These are phyloP conservation scores for Globisporangium iwayamae DNA, from an alignment of 352 stramenopile species.

Conservation along the genomic window DNA sequence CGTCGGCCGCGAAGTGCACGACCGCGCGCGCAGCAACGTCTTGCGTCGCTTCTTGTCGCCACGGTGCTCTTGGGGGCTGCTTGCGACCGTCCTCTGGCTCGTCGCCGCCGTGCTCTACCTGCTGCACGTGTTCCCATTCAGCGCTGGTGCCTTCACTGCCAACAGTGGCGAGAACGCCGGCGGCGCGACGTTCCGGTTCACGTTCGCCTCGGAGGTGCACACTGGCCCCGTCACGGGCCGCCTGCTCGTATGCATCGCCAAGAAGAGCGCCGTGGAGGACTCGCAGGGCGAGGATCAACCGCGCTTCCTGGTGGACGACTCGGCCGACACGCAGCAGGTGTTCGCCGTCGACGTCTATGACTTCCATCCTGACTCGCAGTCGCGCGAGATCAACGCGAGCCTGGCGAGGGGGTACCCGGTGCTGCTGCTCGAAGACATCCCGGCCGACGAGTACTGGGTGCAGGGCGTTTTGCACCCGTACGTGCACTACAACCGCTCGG, in stretches of 20 bases:
- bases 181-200: slow-evolving; percentile 22
- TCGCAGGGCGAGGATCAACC: slow-evolving; percentile 30
- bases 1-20: background rate
- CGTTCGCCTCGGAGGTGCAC: slow-evolving; percentile 24
- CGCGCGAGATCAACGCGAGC: slow-evolving; percentile 30
- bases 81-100: slow-evolving; percentile 13
- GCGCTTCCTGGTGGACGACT: slow-evolving; percentile 36
- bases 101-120: slow-evolving; percentile 7
- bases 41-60: slow-evolving; percentile 5
- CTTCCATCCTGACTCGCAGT: slow-evolving; percentile 25
- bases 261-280: slow-evolving; percentile 31
- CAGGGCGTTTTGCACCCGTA: slow-evolving; percentile 40
- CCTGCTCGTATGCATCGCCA: slow-evolving; percentile 36
- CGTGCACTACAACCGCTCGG: slow-evolving; percentile 42
- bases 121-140: slow-evolving; percentile 5
- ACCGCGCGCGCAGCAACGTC: background rate
- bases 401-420: slow-evolving; percentile 28
- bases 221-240: slow-evolving; percentile 31
- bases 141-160: background rate
- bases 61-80: slow-evolving; percentile 12
- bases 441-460: slow-evolving; percentile 38
- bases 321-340: slow-evolving; percentile 32
- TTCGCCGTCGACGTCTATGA: slow-evolving; percentile 41
- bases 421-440: slow-evolving; percentile 26
- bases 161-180: background rate